Evolutionary conservation across 768 basidiomycete species (phyloP).

Genomic region (Naematelia encephala): DNA sequence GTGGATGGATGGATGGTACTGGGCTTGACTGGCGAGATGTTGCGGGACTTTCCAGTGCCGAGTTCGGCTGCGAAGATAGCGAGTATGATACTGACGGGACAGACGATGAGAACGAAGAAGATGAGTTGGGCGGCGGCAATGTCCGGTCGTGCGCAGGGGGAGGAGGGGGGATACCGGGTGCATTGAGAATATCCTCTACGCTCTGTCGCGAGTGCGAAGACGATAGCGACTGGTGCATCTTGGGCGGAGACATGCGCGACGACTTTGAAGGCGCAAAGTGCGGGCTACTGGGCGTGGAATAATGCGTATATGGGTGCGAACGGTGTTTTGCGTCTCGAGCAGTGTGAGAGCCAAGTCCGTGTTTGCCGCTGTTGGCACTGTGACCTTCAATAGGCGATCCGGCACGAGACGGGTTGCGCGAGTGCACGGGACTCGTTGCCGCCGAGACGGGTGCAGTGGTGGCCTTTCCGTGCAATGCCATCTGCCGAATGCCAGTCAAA

Average conservation of each 20-base stretch:
- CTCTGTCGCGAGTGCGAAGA: constrained; percentile 21
- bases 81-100: constrained; percentile 30
- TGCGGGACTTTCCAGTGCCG: constrained; percentile 5
- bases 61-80: constrained; percentile 40
- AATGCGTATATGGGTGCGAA: constrained; percentile 42
- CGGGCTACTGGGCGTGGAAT: constrained; percentile 40
- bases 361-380: constrained; percentile 47
- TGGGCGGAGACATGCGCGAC: constrained; percentile 42
- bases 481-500: constrained; percentile 48
- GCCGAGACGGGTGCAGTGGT: constrained; percentile 47
- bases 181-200: constrained; percentile 53
- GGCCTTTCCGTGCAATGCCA: constrained; percentile 43
- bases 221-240: constrained; percentile 27
- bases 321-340: constrained; percentile 46
- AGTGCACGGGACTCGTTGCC: constrained; percentile 35
- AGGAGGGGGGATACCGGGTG: constrained; percentile 41
- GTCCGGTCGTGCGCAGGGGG: constrained; percentile 36
- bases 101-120: constrained; percentile 25
- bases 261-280: constrained; percentile 28
- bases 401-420: constrained; percentile 41
- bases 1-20: constrained; percentile 54
- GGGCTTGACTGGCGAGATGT: not conserved
- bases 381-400: constrained; percentile 48
- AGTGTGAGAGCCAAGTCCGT: constrained; percentile 42
- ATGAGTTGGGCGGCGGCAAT: constrained; percentile 45